phyloP scores from a whole-genome alignment of 2,329 filamentous ascomycete genomes.

The Elsinoe perseae region DNA sequence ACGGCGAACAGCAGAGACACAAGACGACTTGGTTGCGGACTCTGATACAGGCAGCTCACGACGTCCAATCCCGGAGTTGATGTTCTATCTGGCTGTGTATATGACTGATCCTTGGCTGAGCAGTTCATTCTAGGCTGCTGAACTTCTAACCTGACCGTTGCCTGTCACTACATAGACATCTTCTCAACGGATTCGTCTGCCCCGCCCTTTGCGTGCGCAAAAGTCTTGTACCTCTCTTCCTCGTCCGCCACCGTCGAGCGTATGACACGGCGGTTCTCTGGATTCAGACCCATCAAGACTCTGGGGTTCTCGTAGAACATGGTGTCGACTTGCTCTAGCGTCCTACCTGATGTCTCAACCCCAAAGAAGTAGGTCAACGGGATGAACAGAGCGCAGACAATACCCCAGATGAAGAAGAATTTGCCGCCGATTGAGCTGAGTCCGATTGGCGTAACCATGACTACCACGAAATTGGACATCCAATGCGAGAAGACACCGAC shows the following conservation, averaged over 20 bases:
- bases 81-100: too few relatives aligned
- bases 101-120: too few relatives aligned
- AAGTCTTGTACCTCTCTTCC: constrained; percentile 23
- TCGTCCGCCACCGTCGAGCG: constrained; percentile 22
- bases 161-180: background rate
- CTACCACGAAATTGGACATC: constrained; percentile 40
- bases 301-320: constrained; percentile 28
- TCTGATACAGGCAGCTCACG: background rate
- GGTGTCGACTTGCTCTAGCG: constrained; percentile 25
- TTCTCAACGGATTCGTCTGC: background rate
- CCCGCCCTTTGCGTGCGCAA: constrained; percentile 15
- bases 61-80: background rate
- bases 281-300: constrained; percentile 28
- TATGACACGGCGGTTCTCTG: constrained; percentile 24
- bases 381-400: constrained; percentile 45
- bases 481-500: constrained; percentile 39
- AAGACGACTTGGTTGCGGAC: background rate
- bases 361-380: constrained; percentile 37
- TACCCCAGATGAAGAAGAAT: constrained; percentile 50
- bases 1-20: background rate
- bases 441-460: constrained; percentile 25
- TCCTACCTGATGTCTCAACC: constrained; percentile 26
- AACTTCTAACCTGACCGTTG: background rate
- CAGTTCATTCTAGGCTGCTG: too few relatives aligned
- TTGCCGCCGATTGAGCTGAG: constrained; percentile 35